Base-by-base conservation (phyloP, 164 flowering plant species). In the Kalanchoe fedtschenkoi region DNA sequence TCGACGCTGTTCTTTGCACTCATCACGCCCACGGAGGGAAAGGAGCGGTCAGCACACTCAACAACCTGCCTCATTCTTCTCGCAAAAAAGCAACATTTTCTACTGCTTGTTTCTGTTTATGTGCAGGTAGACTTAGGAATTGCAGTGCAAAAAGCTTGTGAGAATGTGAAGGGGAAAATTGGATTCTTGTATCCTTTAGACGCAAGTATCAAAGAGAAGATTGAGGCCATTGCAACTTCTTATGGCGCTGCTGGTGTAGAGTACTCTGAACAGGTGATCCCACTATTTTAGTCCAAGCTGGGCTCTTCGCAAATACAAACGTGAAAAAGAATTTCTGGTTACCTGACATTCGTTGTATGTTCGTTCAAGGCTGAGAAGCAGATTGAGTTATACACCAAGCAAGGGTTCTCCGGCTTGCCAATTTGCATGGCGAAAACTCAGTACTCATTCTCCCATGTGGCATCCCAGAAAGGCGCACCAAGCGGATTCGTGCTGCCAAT, bases 11-110 rank as follows among this genome's bases (percentile, higher is more conserved):
- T 33, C 67, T 95, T 62, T 95, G 99, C 64, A 77, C 86, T 61
- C 99, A 91, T 75, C 98, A 92, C 77, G 97, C 98, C n/a, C 98
- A 92, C 72, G 98, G 98, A 75, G 98, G 98, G 66, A 86, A 82
- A 77, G 98, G 98, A 77, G 98, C 98, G 77, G 98, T 92, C 28
- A 84, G 95, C 79, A 38, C 41, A 3, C 15, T 42, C 17, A 42
- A 19, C 46, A 13, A 1, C 46, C 46, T 42, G 46, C n/a, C 43
- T 15, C 26, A 5, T 58, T 28, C 9, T 16, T 6, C 29, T 0
- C 56, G 17, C 29, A 1, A 2, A 14, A 21, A 9, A 30, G 17
- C 2, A 33, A 22, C 16, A 17, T 32, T 58, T 58, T 58, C 9
- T 21, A 5, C 14, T 6, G 16, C 32, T 58, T 34, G 41, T n/a